Evolutionary conservation across 2,329 filamentous ascomycete genomes (phyloP).

Genomic region (Pleomassaria siparia): DNA sequence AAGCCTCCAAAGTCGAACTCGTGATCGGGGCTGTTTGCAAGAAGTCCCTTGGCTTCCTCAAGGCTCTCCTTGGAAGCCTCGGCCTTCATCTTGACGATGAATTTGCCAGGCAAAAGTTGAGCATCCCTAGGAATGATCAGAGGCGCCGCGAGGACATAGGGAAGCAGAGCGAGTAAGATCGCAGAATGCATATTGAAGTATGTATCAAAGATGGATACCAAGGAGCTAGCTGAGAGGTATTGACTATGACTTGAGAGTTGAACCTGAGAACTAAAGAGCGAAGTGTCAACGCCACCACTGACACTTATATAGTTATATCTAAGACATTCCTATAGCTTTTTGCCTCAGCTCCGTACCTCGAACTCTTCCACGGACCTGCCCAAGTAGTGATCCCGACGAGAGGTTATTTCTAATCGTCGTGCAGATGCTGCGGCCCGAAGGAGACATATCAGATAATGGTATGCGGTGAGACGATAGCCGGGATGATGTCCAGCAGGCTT

Average conservation of each 20-base stretch:
- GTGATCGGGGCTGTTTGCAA: constrained; percentile 23
- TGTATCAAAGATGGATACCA: constrained; percentile 6
- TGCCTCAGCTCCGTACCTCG: neutral
- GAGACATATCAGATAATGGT: constrained; percentile 13
- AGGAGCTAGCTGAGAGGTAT: constrained; percentile 4
- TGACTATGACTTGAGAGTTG: constrained; percentile 8
- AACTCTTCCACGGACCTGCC: constrained; percentile 15
- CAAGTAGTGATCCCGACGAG: constrained; percentile 9
- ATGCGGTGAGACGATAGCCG: constrained; percentile 21
- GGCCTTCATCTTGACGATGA: constrained; percentile 49
- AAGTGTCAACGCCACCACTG: constrained; percentile 1
- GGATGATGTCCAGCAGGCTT: constrained; percentile 14
- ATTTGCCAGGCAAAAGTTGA: constrained; percentile 41
- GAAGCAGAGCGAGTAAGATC: constrained; percentile 35
- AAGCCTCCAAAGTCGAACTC: constrained; percentile 40
- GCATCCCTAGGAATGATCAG: constrained; percentile 35
- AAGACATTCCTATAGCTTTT: constrained; percentile 6
- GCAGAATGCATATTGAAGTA: constrained; percentile 40
- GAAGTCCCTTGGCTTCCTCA: constrained; percentile 18
- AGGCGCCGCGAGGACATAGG: constrained; percentile 42
- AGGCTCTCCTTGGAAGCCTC: constrained; percentile 23
- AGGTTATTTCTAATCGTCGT: constrained; percentile 10
- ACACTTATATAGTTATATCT: constrained; percentile 16
- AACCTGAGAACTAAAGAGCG: constrained; percentile 10
- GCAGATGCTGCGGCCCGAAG: constrained; percentile 14